Percentiles rank a stretch among this genome's conserved stretches.
Conservation (phyloP, 306 rosid genomes). For the Quercus robur region DNA sequence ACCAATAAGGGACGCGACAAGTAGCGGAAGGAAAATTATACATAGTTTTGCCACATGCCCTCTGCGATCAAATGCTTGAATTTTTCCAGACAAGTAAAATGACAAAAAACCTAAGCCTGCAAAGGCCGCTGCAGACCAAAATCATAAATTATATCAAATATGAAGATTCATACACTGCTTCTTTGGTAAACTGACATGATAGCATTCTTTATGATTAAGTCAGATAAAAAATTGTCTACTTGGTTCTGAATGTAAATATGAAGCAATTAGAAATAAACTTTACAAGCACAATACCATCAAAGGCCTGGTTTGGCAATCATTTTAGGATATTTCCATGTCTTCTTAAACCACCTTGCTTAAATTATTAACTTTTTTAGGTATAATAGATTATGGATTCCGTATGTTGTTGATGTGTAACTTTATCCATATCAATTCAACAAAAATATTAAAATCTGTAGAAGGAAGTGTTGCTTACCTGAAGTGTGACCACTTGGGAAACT, state of each 20-base stretch:
- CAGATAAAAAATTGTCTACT: neutral
- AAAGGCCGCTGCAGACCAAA: slow-evolving; percentile 67
- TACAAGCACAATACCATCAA: too few relatives aligned
- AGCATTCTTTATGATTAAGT: neutral
- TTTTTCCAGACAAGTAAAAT: slow-evolving; percentile 75
- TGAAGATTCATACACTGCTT: neutral
- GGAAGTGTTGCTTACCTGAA: slow-evolving; percentile 59
- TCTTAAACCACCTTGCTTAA: neutral
- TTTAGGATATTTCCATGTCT: neutral
- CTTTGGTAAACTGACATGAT: neutral
- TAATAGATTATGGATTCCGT: neutral
- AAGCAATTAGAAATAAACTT: too few relatives aligned
- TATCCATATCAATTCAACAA: neutral
- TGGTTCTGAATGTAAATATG: neutral
- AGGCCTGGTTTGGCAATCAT: too few relatives aligned
- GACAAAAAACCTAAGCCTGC: slow-evolving; percentile 88
- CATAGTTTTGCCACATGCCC: slow-evolving; percentile 88
- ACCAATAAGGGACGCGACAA: slow-evolving; percentile 69
- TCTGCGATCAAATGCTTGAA: slow-evolving; percentile 66
- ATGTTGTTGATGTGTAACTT: neutral
- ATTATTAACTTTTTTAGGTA: neutral
- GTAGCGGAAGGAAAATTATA: slow-evolving; percentile 72
- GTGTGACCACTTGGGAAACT: slow-evolving; percentile 98
- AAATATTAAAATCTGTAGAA: neutral
- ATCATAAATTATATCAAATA: slow-evolving; percentile 10